phyloP scores from a whole-genome alignment of 2,329 filamentous ascomycete genomes.

The Scopulariopsis brevicaulis region DNA sequence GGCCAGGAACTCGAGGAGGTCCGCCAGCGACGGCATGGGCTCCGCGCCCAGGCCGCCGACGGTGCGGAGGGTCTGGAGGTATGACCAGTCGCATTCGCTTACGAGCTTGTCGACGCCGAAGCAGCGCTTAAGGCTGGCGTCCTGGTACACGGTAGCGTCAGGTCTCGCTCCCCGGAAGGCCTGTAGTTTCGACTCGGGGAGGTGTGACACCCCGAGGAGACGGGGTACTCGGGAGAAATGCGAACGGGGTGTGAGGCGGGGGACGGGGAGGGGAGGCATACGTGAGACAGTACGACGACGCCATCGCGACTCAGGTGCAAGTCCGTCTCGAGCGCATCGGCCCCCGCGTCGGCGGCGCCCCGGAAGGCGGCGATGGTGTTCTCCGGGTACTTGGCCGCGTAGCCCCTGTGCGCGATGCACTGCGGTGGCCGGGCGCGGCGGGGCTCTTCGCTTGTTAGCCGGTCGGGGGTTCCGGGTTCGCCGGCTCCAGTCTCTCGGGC shows the following conservation, averaged over 20 bases:
- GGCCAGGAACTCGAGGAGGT: conserved; percentile 63
- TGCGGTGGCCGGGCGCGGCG: conserved; percentile 32
- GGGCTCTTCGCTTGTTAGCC: neutral
- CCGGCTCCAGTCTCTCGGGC: no score
- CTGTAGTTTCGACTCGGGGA: no score
- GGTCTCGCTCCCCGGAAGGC: neutral
- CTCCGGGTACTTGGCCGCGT: conserved; percentile 68
- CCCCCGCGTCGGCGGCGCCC: conserved; percentile 60
- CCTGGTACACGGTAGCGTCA: conserved; percentile 29
- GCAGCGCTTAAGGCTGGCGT: conserved; percentile 66
- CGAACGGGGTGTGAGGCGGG: no score
- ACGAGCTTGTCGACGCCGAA: conserved; percentile 66
- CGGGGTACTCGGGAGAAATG: no score
- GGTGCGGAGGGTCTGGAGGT: conserved; percentile 59
- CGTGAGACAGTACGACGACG: conserved; percentile 77
- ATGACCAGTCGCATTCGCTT: conserved; percentile 64
- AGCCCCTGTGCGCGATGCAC: conserved; percentile 68
- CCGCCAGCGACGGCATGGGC: conserved; percentile 60
- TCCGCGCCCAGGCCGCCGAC: conserved; percentile 50
- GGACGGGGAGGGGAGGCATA: conserved; percentile 23
- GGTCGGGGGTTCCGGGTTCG: neutral
- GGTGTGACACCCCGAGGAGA: no score
- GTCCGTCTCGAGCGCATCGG: conserved; percentile 81
- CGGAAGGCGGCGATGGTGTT: conserved; percentile 75
- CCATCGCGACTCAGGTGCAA: conserved; percentile 73